Evolutionary conservation across 2,329 filamentous ascomycete species (phyloP).

Genomic region (Sclerotinia nivalis): DNA sequence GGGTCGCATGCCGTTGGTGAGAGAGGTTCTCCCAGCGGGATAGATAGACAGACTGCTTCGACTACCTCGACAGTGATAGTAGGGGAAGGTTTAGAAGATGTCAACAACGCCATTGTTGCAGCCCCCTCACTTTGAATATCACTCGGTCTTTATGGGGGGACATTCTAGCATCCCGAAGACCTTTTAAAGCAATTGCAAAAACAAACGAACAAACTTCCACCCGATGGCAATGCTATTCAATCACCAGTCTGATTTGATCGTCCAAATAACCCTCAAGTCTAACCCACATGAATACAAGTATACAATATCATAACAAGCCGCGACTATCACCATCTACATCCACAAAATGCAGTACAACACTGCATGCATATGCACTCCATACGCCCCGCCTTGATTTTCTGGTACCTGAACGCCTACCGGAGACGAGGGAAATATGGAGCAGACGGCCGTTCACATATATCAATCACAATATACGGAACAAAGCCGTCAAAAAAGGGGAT

Average conservation of each 20-base stretch:
- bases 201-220: neutral
- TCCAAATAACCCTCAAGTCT: too few species aligned
- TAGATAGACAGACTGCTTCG: neutral
- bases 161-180: neutral
- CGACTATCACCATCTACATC: neutral
- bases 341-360: neutral
- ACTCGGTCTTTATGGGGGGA: neutral
- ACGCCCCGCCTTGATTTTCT: neutral
- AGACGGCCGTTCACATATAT: neutral
- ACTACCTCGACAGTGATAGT: too few species aligned
- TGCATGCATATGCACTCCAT: neutral
- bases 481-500: neutral
- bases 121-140: neutral
- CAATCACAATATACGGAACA: neutral
- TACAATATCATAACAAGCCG: neutral
- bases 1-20: neutral
- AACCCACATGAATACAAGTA: neutral
- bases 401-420: neutral
- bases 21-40: neutral
- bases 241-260: neutral
- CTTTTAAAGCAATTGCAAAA: neutral
- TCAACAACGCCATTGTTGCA: neutral
- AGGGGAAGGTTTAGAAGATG: neutral
- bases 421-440: constrained; percentile 2
- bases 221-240: neutral